A percentile compares a stretch with the other conserved stretches of the same genome.
Evolutionary conservation across 2,329 filamentous ascomycete species (phyloP).

Genomic region (Chaetomium sp.): DNA sequence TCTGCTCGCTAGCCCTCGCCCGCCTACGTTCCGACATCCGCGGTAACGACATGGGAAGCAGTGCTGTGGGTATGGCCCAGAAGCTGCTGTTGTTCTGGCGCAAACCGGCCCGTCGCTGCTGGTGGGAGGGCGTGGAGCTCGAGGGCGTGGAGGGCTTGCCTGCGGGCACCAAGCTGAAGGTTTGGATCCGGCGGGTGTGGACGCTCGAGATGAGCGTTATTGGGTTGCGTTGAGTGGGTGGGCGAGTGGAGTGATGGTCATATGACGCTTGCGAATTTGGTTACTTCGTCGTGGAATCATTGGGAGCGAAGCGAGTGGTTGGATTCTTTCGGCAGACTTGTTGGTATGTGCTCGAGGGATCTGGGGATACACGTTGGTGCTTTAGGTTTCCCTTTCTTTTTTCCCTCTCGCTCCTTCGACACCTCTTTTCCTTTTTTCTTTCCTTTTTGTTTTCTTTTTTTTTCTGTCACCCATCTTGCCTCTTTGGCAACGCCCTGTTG

Average conservation of each 20-base stretch:
- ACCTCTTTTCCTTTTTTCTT: neutral
- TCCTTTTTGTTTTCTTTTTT: neutral
- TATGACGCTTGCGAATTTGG: no score
- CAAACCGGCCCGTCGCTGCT: constrained; percentile 91
- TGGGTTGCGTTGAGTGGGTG: constrained; percentile 55
- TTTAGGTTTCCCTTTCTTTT: neutral
- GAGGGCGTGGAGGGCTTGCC: constrained; percentile 79
- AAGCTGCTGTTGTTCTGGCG: constrained; percentile 97
- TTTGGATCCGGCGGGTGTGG: constrained; percentile 98
- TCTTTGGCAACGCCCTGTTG: no score
- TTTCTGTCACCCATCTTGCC: constrained; percentile 3
- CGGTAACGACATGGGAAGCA: constrained; percentile 66
- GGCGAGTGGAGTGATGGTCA: neutral
- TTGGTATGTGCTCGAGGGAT: neutral
- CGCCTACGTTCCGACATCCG: constrained; percentile 88
- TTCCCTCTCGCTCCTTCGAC: neutral
- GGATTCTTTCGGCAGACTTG: no score
- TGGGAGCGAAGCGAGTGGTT: no score
- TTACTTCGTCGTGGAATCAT: no score
- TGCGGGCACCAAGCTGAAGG: constrained; percentile 62
- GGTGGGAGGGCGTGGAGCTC: constrained; percentile 97
- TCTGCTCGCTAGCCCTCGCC: constrained; percentile 91
- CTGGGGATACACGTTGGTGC: neutral
- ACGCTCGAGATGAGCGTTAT: constrained; percentile 98
- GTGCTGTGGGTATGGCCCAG: constrained; percentile 94